A percentile compares a stretch with the other conserved stretches of the same genome.
These are phyloP conservation scores for Sophora flavescens DNA, from an alignment of 306 rosid genomes.

Conservation along the genomic window DNA sequence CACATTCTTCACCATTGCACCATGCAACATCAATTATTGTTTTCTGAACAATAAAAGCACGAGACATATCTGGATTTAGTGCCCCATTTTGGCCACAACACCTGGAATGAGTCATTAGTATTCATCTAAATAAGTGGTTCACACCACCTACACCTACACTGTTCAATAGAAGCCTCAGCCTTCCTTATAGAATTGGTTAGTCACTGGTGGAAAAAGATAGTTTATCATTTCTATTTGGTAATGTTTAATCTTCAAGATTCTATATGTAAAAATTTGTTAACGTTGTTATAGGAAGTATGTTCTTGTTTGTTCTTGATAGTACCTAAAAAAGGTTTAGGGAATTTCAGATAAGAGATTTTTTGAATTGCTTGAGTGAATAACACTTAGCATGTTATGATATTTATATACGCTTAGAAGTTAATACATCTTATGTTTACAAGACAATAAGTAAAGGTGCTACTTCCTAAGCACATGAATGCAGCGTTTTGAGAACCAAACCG, in stretches of 20 bases:
- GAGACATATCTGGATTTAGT: background rate
- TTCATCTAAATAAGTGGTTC: constrained; percentile 30
- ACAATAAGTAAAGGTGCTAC: too few relatives aligned
- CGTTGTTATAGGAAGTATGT: background rate
- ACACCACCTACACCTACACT: background rate
- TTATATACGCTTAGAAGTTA: too few relatives aligned
- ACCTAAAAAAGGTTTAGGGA: too few relatives aligned
- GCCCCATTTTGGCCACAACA: constrained; percentile 3
- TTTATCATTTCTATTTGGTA: constrained; percentile 16
- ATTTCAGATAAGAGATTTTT: too few relatives aligned
- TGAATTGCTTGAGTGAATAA: too few relatives aligned
- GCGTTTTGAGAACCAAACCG: too few relatives aligned
- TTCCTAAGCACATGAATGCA: too few relatives aligned
- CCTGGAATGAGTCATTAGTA: constrained; percentile 31
- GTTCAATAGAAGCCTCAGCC: constrained; percentile 32
- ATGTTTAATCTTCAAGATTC: constrained; percentile 20
- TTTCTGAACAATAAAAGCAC: constrained; percentile 7
- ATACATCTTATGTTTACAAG: too few relatives aligned
- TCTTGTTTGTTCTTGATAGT: constrained; percentile 2
- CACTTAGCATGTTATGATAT: too few relatives aligned
- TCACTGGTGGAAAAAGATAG: background rate
- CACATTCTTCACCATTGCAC: constrained; percentile 3
- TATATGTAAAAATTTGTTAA: constrained; percentile 36
- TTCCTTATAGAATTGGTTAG: constrained; percentile 14
- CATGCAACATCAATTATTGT: background rate